phyloP scores from a whole-genome alignment of 2,329 filamentous ascomycete species.

The Pseudocercospora eumusae region DNA sequence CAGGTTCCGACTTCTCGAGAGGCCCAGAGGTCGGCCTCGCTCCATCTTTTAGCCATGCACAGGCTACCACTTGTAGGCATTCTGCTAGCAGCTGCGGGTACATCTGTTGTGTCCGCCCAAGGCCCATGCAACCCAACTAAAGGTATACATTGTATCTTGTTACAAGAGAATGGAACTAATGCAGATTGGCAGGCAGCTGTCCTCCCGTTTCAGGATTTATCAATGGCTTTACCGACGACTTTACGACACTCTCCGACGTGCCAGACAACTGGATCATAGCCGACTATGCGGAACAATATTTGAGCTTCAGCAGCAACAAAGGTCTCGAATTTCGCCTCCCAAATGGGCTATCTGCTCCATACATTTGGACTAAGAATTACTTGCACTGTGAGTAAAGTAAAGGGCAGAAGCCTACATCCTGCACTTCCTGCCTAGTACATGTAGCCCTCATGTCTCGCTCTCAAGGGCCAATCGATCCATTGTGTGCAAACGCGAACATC shows the following conservation, averaged over 20 bases:
- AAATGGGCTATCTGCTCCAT: slow-evolving; percentile 2
- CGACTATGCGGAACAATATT: slow-evolving; percentile 9
- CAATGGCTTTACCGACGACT: background rate
- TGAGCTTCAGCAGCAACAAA: slow-evolving; percentile 6
- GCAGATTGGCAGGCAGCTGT: background rate
- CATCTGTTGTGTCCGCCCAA: background rate
- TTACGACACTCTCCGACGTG: background rate
- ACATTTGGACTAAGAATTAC: slow-evolving; percentile 32
- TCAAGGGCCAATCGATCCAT: too few relatives aligned
- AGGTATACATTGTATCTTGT: background rate
- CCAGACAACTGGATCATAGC: slow-evolving; percentile 7
- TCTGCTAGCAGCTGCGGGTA: background rate
- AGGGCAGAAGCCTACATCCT: too few relatives aligned
- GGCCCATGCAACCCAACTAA: slow-evolving; percentile 14
- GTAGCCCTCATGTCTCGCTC: too few relatives aligned
- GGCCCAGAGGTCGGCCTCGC: background rate
- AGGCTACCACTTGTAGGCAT: background rate
- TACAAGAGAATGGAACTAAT: background rate
- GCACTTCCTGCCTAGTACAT: too few relatives aligned
- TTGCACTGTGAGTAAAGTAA: too few relatives aligned
- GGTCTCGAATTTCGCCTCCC: slow-evolving; percentile 12
- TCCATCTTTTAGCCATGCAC: background rate
- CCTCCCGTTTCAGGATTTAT: slow-evolving; percentile 11
- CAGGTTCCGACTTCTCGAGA: background rate
- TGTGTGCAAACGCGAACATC: too few relatives aligned